Conservation (phyloP, 768 basidiomycete genomes). For the Suillus subluteus region DNA sequence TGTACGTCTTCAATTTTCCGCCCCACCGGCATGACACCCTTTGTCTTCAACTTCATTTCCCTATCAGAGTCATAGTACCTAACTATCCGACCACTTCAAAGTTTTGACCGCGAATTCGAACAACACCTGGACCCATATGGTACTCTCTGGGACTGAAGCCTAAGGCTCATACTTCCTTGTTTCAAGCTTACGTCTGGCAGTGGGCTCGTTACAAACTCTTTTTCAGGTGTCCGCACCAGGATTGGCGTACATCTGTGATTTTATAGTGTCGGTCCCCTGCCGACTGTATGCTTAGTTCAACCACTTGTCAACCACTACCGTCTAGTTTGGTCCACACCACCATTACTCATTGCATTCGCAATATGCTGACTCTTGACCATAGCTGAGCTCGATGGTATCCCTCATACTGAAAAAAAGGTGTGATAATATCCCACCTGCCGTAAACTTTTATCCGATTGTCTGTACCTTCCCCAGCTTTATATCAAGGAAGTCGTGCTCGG, state of each 20-base stretch:
- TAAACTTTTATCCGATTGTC: background rate
- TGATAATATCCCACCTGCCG: background rate
- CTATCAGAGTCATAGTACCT: background rate
- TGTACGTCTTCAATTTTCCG: background rate
- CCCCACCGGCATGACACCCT: background rate
- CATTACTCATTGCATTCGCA: background rate
- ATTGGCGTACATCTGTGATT: slow-evolving; percentile 64
- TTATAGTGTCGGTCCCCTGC: slow-evolving; percentile 44
- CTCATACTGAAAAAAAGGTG: background rate
- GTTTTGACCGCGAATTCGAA: background rate
- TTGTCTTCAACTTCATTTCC: background rate
- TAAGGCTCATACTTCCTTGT: background rate
- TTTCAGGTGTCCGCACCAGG: slow-evolving; percentile 54
- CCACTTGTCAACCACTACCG: background rate
- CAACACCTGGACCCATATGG: background rate
- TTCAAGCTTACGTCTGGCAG: background rate
- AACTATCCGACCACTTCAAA: no score
- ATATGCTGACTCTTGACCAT: background rate
- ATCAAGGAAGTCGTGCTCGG: slow-evolving; percentile 95
- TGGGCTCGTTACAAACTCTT: slow-evolving; percentile 24
- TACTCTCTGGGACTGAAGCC: background rate
- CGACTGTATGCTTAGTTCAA: background rate
- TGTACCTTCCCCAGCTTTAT: slow-evolving; percentile 55
- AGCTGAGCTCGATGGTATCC: background rate
- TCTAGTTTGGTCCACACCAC: background rate